Base-by-base conservation (phyloP, 805 yeast genomes). In the Ogataea minuta region DNA sequence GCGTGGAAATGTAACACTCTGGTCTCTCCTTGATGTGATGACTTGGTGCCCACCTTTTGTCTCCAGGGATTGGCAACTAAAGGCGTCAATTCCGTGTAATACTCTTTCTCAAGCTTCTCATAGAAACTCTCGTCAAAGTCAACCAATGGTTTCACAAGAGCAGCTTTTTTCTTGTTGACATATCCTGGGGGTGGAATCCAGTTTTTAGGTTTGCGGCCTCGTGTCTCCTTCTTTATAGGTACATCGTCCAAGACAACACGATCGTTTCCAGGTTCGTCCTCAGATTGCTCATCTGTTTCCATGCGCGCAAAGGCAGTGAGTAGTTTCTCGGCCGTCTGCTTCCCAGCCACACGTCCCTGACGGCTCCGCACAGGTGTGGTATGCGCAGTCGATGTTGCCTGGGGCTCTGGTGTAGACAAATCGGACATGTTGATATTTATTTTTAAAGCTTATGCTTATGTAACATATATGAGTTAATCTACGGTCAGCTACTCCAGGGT, bases 141-240 rank as follows among this genome's bases (percentile, higher is more conserved):
- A 4, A 9, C 12, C 16, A 30, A 20, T 17, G 31, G 6, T 9
- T 5, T 17, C 6, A 17, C 12, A 9, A 19, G n/a, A n/a, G 21
- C n/a, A 6, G 26, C 16, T 13, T 26, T 36, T n/a, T 24, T 27
- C 29, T 36, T 39, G 12, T 34, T 13, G n/a, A 13, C 33, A 14
- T 35, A 35, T 4, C 39, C 46, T 5, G 39, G 37, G 17, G 50
- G 50, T 4, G 45, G 45, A 2, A 43, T 36, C 50, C 50, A 46
- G 12, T 39, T 40, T 23, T 46, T 46, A 5, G 50, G 50, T 25
- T 46, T 46, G 25, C 47, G 31, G 16, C 44, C 44, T 15, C 42
- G 28, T 7, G 37, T 39, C 19, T 37, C 44, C 23, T 33, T 41
- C 14, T 32, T 36, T 24, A 31, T 27, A n/a, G 37, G 39, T 23